Evolutionary conservation across 179 eudicot genomes (phyloP).

Genomic region (Heliamphora pulchella): DNA sequence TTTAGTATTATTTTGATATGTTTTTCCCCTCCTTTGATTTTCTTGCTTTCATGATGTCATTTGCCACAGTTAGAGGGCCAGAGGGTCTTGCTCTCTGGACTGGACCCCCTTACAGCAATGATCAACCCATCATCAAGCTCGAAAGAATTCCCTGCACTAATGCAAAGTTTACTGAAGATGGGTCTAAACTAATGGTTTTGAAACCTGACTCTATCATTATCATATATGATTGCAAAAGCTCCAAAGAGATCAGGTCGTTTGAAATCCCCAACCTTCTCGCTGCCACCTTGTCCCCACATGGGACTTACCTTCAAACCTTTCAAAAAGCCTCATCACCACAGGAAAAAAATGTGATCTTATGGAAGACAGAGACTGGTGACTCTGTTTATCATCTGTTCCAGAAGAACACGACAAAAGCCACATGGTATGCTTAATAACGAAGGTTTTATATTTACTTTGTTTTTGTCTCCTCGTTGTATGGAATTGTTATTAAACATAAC

Average conservation of each 20-base stretch:
- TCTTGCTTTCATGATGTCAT: constrained; percentile 14
- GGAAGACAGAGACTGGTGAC: constrained; percentile 67
- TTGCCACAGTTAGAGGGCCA: constrained; percentile 57
- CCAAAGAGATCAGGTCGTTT: constrained; percentile 51
- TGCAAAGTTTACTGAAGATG: constrained; percentile 72
- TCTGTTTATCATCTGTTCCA: constrained; percentile 50
- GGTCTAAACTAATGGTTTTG: constrained; percentile 63
- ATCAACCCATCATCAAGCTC: constrained; percentile 53
- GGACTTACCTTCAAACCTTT: constrained; percentile 83
- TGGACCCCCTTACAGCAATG: constrained; percentile 72
- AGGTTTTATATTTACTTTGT: constrained; percentile 5
- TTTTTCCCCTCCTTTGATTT: neutral
- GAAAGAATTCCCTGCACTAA: constrained; percentile 52
- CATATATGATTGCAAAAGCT: constrained; percentile 59
- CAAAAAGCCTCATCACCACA: constrained; percentile 66
- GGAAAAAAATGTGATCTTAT: constrained; percentile 68
- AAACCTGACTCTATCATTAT: constrained; percentile 48
- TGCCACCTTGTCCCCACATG: constrained; percentile 63
- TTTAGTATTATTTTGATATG: neutral
- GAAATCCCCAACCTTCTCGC: constrained; percentile 53
- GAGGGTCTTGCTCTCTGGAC: constrained; percentile 63
- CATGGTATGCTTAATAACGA: constrained; percentile 51
- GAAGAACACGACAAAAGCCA: constrained; percentile 74
- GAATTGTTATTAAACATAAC: neutral
- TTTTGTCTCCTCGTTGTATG: neutral